phyloP scores from a whole-genome alignment of 495 filamentous ascomycete genomes.

The Parmelia sp. region DNA sequence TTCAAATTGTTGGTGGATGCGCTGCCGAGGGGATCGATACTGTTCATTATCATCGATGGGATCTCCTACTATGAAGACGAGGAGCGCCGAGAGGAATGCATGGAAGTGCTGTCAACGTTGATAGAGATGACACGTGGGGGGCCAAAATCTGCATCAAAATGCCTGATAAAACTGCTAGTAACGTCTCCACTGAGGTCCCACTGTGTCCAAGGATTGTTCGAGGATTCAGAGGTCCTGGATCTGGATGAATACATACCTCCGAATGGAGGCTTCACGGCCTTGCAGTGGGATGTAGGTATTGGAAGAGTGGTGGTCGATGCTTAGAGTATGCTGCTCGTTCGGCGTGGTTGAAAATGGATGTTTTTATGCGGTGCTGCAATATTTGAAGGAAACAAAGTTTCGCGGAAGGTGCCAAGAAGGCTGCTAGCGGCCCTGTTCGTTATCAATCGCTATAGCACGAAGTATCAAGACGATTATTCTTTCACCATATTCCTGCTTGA shows the following conservation, averaged over 20 bases:
- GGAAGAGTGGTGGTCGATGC: background rate
- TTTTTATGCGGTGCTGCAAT: background rate
- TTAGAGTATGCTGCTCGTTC: background rate
- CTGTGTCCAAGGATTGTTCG: background rate
- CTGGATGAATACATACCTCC: conserved; percentile 5
- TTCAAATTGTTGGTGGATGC: background rate
- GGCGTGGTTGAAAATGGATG: background rate
- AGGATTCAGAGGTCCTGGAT: background rate
- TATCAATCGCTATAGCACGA: too few species aligned
- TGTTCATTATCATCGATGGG: conserved; percentile 9
- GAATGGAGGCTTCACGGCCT: conserved; percentile 4
- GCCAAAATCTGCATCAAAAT: background rate
- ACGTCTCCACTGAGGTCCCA: background rate
- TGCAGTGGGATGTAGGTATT: conserved; percentile 3
- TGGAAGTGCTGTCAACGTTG: background rate
- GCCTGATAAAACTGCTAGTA: background rate
- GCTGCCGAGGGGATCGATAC: background rate
- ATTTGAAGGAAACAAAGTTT: background rate
- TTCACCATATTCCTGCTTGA: too few species aligned
- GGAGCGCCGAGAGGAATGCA: conserved; percentile 5
- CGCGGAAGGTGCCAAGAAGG: too few species aligned
- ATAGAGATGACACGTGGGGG: background rate
- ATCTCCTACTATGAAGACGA: conserved; percentile 12
- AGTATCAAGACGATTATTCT: too few species aligned
- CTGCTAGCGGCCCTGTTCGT: too few species aligned